These are phyloP conservation scores for Alternaria viburni DNA, from an alignment of 2,329 filamentous ascomycete species.

Conservation along the genomic window DNA sequence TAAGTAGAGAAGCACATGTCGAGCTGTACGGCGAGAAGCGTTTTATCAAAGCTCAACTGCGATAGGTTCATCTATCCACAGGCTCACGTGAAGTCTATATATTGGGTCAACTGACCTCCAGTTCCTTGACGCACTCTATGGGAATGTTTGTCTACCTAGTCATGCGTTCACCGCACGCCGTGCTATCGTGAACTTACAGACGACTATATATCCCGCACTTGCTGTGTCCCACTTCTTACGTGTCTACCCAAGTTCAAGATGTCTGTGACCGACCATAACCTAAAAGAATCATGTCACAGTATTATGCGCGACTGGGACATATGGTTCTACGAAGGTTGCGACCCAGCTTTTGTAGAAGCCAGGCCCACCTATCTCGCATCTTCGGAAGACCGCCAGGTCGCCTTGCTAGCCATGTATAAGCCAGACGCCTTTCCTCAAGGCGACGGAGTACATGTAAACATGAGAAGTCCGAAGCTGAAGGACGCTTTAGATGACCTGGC, in stretches of 20 bases:
- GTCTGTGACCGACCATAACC: not conserved
- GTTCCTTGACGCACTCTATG: too few relatives aligned
- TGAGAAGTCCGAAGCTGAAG: not conserved
- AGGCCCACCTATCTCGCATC: not conserved
- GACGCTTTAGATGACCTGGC: not conserved
- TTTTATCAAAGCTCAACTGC: too few relatives aligned
- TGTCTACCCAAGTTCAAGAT: not conserved
- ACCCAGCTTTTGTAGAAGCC: not conserved
- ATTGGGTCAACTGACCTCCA: too few relatives aligned
- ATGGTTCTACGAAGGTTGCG: not conserved
- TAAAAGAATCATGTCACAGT: not conserved
- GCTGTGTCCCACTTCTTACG: not conserved
- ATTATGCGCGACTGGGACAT: not conserved
- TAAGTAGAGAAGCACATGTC: too few relatives aligned
- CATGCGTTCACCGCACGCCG: not conserved
- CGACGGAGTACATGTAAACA: not conserved
- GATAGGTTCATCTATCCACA: too few relatives aligned
- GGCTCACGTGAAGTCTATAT: too few relatives aligned
- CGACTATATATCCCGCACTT: not conserved
- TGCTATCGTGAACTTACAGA: not conserved
- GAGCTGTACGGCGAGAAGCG: too few relatives aligned
- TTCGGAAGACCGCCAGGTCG: not conserved
- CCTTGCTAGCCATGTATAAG: not conserved
- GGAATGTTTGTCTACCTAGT: not conserved
- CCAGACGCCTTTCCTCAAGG: not conserved